Base-by-base conservation (phyloP, 228 moss, liverwort and hornwort genomes). In the Sphagnum magellanicum region DNA sequence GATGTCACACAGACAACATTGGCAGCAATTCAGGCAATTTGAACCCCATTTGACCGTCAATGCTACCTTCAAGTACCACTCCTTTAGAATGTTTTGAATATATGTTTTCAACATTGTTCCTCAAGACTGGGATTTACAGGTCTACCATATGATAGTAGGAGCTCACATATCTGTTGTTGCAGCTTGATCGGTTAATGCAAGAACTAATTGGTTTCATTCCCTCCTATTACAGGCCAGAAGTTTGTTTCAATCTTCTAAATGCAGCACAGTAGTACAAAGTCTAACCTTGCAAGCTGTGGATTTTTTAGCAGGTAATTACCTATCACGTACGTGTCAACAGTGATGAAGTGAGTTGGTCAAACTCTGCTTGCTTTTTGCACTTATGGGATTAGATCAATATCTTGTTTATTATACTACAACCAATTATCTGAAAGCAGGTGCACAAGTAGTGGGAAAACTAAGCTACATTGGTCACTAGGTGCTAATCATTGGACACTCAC, bases 311-410 rank as follows among this genome's bases (percentile, higher is more conserved):
- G 94, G 78, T 55, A 50, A 81, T 94, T 60, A 73, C 69, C 48
- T 81, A 86, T 53, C 86, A 94, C 59, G 78, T 86, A 50, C 91
- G 91, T 65, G 48, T 84, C 12, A 81, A 81, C 6, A 94, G 94
- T 81, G 81, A 90, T 49, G 66, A 62, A 72, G 94, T 94, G 72
- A 72, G 84, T 85, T 65, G 46, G 15, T 32, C 32, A 32, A 32
- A 32, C 32, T 32, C 32, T 32, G 32, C 32, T 32, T 32, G 32
- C 12, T 8, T 55, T 12, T 55, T 32, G 9, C 55, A 55, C 55
- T 12, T 55, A 12, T 55, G 9, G 8, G 55, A 8, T 55, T 8
- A 8, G 55, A 8, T 8, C 55, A 55, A 8, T 1, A 8, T 55
- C 12, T 12, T 12, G 9, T 55, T 55, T 55, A 12, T 55, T 55